Percentiles rank a stretch among this genome's conserved stretches.
These are phyloP conservation scores for Catenaria anguillulae DNA, from an alignment of 371 early-diverging fungal genomes.

Conservation along the genomic window DNA sequence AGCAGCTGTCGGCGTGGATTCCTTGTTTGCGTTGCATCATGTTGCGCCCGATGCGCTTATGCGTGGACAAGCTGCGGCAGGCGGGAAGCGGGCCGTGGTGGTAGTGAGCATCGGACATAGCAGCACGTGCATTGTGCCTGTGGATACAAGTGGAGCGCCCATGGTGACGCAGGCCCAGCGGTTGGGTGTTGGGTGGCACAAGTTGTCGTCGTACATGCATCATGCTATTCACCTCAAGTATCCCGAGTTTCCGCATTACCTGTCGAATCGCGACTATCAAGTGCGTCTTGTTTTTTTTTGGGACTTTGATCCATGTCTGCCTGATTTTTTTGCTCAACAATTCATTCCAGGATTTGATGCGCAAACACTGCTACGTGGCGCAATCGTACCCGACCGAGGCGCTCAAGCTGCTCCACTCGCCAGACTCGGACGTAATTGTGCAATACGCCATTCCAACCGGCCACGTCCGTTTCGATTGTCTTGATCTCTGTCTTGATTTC, in stretches of 20 bases:
- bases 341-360: constrained; percentile 23
- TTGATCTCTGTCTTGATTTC: no score
- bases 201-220: constrained; percentile 60
- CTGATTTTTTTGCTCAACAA: no score
- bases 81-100: constrained; percentile 23
- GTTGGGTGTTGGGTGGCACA: constrained; percentile 50
- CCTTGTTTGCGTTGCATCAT: constrained; percentile 63
- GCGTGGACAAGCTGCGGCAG: no score
- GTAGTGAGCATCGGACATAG: constrained; percentile 51
- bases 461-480: no score
- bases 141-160: constrained; percentile 20
- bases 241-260: constrained; percentile 52
- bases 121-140: constrained; percentile 57
- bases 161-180: no score
- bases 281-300: background rate
- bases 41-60: constrained; percentile 23
- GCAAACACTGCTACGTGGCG: constrained; percentile 49
- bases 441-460: no score
- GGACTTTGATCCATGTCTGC: no score
- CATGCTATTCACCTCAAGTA: constrained; percentile 81
- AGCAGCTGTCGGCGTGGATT: constrained; percentile 69
- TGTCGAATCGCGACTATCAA: background rate
- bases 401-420: constrained; percentile 7
- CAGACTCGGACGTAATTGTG: constrained; percentile 13
- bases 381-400: constrained; percentile 53